phyloP scores from a whole-genome alignment of 768 basidiomycete genomes.

The Trametes maxima region DNA sequence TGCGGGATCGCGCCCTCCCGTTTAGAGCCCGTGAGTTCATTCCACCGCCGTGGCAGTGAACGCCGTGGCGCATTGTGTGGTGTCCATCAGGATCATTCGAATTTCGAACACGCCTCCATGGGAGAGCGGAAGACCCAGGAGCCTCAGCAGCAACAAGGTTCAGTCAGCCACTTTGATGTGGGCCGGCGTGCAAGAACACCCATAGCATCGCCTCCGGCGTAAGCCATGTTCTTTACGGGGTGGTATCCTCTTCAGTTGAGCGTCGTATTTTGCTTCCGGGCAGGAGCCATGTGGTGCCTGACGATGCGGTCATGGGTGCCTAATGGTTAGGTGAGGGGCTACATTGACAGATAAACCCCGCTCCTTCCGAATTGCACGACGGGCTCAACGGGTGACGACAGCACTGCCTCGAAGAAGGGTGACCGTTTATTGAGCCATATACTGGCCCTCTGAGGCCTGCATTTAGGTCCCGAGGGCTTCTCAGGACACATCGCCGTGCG shows the following conservation, averaged over 20 bases:
- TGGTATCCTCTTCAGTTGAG: neutral
- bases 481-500: constrained; percentile 1
- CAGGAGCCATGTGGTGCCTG: neutral
- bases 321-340: neutral
- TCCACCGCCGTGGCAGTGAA: constrained; percentile 1
- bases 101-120: neutral
- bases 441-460: neutral
- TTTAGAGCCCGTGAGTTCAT: neutral
- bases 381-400: neutral
- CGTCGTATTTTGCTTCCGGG: constrained; percentile 7
- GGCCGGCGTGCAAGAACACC: constrained; percentile 3
- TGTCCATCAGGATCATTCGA: constrained; percentile 11
- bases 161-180: constrained; percentile 16
- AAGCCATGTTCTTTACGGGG: neutral
- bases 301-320: too few relatives aligned
- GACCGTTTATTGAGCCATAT: neutral
- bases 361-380: neutral
- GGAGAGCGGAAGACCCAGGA: neutral
- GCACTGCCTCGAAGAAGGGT: constrained; percentile 3
- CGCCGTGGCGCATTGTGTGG: constrained; percentile 1
- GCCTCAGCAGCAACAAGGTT: constrained; percentile 4
- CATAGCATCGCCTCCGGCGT: constrained; percentile 22
- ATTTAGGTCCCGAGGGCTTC: neutral
- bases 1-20: constrained; percentile 4
- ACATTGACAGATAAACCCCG: neutral